Conservation (phyloP, 164 flowering plant genomes). For the Paratinospora sagittata region DNA sequence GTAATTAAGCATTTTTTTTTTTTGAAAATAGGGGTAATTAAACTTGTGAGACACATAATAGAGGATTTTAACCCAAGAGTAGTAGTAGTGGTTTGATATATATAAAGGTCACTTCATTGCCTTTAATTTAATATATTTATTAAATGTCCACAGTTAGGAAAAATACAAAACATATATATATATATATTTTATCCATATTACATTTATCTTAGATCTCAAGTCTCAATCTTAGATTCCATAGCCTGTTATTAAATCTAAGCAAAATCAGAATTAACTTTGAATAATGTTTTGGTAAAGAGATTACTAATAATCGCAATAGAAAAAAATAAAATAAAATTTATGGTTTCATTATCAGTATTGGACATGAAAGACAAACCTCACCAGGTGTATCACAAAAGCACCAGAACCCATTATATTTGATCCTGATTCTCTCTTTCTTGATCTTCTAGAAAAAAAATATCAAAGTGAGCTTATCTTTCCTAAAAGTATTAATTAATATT, state of each 20-base stretch:
- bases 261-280: not conserved
- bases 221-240: conserved; percentile 3
- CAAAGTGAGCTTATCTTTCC: not conserved
- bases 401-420: not conserved
- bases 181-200: not conserved
- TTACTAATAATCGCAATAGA: no score
- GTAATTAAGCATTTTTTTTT: no score
- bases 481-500: not conserved
- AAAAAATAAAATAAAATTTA: not conserved
- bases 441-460: not conserved
- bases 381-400: not conserved
- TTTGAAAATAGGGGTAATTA: no score
- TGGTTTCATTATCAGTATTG: not conserved
- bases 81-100: not conserved
- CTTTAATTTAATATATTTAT: not conserved
- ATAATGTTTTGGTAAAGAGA: not conserved
- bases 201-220: not conserved
- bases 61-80: not conserved
- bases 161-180: not conserved
- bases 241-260: not conserved
- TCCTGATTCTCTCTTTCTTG: conserved; percentile 1
- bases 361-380: not conserved
- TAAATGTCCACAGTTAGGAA: not conserved
- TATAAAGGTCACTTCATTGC: not conserved
- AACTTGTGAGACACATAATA: not conserved